Base-by-base conservation (phyloP, 2,329 filamentous ascomycete genomes). In the Fusarium aywerte region DNA sequence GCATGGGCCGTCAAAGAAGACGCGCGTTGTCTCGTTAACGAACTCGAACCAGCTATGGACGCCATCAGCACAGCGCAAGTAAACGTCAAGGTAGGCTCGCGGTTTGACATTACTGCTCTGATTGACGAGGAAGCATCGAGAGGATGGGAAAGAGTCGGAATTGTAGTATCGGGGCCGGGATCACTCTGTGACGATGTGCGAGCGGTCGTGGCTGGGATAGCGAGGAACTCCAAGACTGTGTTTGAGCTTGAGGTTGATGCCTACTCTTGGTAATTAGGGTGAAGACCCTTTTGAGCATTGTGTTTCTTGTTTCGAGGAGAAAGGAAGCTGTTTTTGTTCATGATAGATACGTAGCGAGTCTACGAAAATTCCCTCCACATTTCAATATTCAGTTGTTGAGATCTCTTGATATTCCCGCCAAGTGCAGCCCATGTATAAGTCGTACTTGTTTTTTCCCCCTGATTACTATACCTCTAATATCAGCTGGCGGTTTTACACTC, bases 181-280 rank as follows among this genome's bases (percentile, higher is more conserved):
- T 61, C 58, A 9, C 18, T 61, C 3, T 61, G 58, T 7, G 58
- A 61, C n/a, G 38, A 60, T 7, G 58, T 61, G 0, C 38, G 58
- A 1, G 44, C 55, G 4, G 44, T 53, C 5, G 56, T 61, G n/a
- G 45, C 58, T 11, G 56, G 58, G 0, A 61, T 61, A 23, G 55
- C 55, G 3, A 38, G 58, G 4, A 25, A 61, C 15, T 61, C 58
- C 0, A 38, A 61, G 32, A 61, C 55, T 23, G 13, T 61, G 0
- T 61, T 61, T n/a, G 56, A 61, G 4, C 57, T 61, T 8, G 58
- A 61, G 3, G 58, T 61, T 18, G 58, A 61, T 23, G 58, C 58
- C 5, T 61, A 61, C 18, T 61, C 58, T n/a, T 61, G 58, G 58
- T 61, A 53, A 38, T 1, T 7, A 1, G 3, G 6, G 9, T 1